Evolutionary conservation across 805 yeast species (phyloP).

Genomic region (Barnettozyma californica): DNA sequence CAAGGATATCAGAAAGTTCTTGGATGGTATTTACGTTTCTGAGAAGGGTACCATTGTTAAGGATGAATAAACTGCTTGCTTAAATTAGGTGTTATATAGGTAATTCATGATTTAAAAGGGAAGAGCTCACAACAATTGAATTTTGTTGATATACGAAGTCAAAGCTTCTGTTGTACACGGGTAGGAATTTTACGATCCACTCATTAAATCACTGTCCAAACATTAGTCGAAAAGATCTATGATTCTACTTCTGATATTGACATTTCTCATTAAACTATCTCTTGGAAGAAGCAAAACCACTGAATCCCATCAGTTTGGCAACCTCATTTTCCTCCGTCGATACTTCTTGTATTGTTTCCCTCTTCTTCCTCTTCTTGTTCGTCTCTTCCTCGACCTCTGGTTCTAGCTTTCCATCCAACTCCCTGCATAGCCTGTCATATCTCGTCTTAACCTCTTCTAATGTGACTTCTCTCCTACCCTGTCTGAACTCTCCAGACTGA

Average conservation of each 20-base stretch:
- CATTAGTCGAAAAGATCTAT: neutral
- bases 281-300: slow-evolving; percentile 37
- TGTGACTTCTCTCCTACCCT: slow-evolving; percentile 38
- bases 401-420: slow-evolving; percentile 36
- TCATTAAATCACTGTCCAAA: neutral
- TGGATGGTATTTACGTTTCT: slow-evolving; percentile 99
- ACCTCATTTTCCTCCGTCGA: slow-evolving; percentile 25
- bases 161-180: neutral
- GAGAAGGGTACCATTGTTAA: slow-evolving; percentile 85
- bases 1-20: slow-evolving; percentile 99
- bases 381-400: slow-evolving; percentile 35
- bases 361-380: slow-evolving; percentile 25
- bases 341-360: slow-evolving; percentile 13
- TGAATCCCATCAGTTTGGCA: slow-evolving; percentile 52
- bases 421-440: slow-evolving; percentile 24
- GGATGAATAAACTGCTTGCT: slow-evolving; percentile 35
- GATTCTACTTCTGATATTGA: neutral
- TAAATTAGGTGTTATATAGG: slow-evolving; percentile 4
- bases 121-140: slow-evolving; percentile 11
- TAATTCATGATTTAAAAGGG: slow-evolving; percentile 11
- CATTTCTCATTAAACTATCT: neutral
- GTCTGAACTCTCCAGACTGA: slow-evolving; percentile 33
- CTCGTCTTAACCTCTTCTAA: slow-evolving; percentile 42
- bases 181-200: neutral
- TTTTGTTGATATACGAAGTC: slow-evolving; percentile 10